Evolutionary conservation across 768 basidiomycete species (phyloP).

Genomic region (Russula sp.): DNA sequence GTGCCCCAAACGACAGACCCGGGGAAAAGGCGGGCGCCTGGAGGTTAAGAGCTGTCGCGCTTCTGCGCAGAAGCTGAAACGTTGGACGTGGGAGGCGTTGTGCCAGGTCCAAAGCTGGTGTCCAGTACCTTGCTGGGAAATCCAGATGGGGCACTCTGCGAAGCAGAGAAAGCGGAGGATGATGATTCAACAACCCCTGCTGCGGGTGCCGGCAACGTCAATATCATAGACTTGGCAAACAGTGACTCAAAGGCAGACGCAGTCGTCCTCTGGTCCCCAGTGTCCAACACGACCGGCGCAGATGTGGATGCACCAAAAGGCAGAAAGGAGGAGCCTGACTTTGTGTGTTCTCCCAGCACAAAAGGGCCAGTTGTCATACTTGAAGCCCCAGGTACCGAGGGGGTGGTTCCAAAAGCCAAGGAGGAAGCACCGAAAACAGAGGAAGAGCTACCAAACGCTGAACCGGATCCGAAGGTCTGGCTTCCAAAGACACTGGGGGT

Average conservation of each 20-base stretch:
- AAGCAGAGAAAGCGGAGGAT: conserved; percentile 3
- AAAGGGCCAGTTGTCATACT: background rate
- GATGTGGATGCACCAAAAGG: conserved; percentile 13
- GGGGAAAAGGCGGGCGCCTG: too few species aligned
- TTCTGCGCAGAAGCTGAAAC: too few species aligned
- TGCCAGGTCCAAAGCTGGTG: too few species aligned
- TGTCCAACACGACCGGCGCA: background rate
- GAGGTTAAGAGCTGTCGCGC: too few species aligned
- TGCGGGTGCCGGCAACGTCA: background rate
- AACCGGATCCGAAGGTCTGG: conserved; percentile 16
- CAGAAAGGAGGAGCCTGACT: background rate
- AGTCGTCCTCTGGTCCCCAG: background rate
- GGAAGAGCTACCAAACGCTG: conserved; percentile 22
- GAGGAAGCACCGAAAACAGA: conserved; percentile 24
- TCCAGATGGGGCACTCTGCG: conserved; percentile 5
- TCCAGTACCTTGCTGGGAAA: too few species aligned
- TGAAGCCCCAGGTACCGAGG: background rate
- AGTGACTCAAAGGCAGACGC: conserved; percentile 6
- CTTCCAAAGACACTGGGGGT: conserved; percentile 34
- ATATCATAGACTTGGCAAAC: background rate
- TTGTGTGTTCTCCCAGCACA: background rate
- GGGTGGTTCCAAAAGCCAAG: background rate
- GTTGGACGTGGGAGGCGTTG: too few species aligned
- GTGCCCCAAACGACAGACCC: too few species aligned
- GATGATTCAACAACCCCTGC: background rate